phyloP scores from a whole-genome alignment of 768 basidiomycete species.

The Trametes elegans region DNA sequence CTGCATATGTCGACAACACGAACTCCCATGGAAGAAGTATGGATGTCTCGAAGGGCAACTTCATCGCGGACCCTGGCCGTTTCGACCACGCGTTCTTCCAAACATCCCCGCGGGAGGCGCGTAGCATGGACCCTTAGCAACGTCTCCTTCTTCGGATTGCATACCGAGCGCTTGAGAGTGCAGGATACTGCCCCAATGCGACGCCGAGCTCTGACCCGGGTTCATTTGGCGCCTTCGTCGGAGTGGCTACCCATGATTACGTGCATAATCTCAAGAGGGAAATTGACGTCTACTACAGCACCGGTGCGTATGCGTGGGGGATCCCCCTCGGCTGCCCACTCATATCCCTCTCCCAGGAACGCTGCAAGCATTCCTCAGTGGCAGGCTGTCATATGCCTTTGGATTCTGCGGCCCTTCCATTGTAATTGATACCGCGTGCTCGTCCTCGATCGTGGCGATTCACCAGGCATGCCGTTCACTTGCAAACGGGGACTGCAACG shows the following conservation, averaged over 20 bases:
- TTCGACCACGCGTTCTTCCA: constrained; percentile 76
- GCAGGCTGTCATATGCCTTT: constrained; percentile 69
- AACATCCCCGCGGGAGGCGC: constrained; percentile 72
- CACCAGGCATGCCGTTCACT: constrained; percentile 70
- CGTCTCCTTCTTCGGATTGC: constrained; percentile 64
- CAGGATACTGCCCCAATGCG: constrained; percentile 65
- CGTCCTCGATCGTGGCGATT: constrained; percentile 64
- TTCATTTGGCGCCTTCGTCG: constrained; percentile 63
- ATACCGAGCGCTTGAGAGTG: constrained; percentile 65
- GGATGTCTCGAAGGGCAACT: constrained; percentile 60
- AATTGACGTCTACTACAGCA: constrained; percentile 70
- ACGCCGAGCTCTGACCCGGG: constrained; percentile 51
- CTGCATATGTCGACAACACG: constrained; percentile 34
- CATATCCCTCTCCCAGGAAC: constrained; percentile 48
- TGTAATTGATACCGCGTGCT: constrained; percentile 74
- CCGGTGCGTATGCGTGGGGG: constrained; percentile 40
- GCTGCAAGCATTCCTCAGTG: constrained; percentile 63
- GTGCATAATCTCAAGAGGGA: constrained; percentile 58
- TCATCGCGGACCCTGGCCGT: constrained; percentile 51
- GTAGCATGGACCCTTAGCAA: constrained; percentile 76
- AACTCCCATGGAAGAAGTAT: constrained; percentile 39
- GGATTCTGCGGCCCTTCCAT: constrained; percentile 67
- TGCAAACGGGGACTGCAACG: constrained; percentile 59
- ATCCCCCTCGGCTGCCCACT: background rate
- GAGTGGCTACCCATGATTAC: constrained; percentile 71